Evolutionary conservation across 2,329 filamentous ascomycete species (phyloP).

Genomic region (Chaetomium globosum): DNA sequence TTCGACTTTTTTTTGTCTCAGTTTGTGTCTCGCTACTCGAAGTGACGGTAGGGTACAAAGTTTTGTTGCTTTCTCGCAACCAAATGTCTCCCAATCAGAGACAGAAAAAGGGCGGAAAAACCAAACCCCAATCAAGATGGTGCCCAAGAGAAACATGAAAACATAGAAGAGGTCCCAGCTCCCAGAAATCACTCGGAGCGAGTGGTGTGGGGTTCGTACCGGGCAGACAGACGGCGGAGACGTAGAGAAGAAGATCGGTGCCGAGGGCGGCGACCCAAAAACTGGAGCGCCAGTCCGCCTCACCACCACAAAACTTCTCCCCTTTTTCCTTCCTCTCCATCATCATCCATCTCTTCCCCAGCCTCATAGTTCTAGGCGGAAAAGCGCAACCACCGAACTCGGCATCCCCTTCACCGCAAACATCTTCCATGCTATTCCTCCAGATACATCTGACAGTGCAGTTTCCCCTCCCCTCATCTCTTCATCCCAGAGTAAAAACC

Average conservation of each 20-base stretch:
- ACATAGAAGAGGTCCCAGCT: background rate
- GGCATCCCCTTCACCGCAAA: slow-evolving; percentile 2
- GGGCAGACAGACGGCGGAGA: slow-evolving; percentile 21
- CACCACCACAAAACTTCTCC: background rate
- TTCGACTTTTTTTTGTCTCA: slow-evolving; percentile 21
- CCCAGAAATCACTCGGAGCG: slow-evolving; percentile 14
- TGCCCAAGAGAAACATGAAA: background rate
- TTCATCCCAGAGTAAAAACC: slow-evolving; percentile 19
- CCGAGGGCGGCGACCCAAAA: slow-evolving; percentile 3
- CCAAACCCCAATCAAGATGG: background rate
- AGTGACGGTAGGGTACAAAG: slow-evolving; percentile 11
- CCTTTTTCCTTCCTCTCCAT: slow-evolving; percentile 16
- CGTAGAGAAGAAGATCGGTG: slow-evolving; percentile 6
- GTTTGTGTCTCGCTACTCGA: slow-evolving; percentile 19
- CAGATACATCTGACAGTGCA: background rate
- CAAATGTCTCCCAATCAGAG: background rate
- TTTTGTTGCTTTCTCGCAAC: slow-evolving; percentile 4
- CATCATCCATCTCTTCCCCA: slow-evolving; percentile 22
- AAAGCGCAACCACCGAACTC: slow-evolving; percentile 26
- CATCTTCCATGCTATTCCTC: slow-evolving; percentile 10
- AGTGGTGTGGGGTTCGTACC: slow-evolving; percentile 4
- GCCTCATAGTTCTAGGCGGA: background rate
- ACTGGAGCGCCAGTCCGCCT: background rate
- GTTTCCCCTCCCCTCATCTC: slow-evolving; percentile 1
- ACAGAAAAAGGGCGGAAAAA: background rate